Base-by-base conservation (phyloP, 2,329 filamentous ascomycete genomes). In the Colletotrichum tanaceti region DNA sequence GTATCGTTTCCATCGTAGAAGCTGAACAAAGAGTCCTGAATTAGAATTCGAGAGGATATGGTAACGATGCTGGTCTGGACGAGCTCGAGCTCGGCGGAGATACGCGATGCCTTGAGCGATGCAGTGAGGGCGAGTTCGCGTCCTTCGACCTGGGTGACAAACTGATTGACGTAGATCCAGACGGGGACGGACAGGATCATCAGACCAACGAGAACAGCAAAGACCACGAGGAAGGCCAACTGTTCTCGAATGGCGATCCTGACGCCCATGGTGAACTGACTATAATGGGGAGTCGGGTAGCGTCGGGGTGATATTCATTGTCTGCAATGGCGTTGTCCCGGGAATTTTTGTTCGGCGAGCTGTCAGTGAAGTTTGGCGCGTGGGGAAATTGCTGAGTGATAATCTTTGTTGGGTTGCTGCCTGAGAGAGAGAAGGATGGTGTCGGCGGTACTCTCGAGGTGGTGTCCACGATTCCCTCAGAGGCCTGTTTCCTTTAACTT, bases 161-260 rank as follows among this genome's bases (percentile, higher is more conserved):
- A 87, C 70, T 79, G 77, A 73, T 87, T 84, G 74, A 88, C 85
- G 71, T 84, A 88, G 65, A 88, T 78, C 86, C 86, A 88, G 77
- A 90, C 92, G 74, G 94, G 93, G 71, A 97, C 87, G 18, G 93
- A 89, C 70, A 97, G 86, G 70, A 97, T 89, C 63, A 91, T 89
- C 70, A 97, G 86, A 62, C 91, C 90, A 65, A 92, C 82, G 65
- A 97, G 86, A 57, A 93, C 90, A 68, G 91, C 89, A 68, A 93
- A 76, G 72, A 96, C 83, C 75, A 97, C 93, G 72, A 97, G 85
- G 78, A 90, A 85, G 73, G 89, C 93, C 74, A 98, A 86, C 86
- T 98, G 94, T 81, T 94, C 90, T 73, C 93, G 88, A 75, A 97
- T 97, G 66, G 92, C 91, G 78, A 97, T 89, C 79, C 93, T 89